These are phyloP conservation scores for Achlya hypogyna DNA, from an alignment of 352 stramenopile genomes.

Conservation along the genomic window DNA sequence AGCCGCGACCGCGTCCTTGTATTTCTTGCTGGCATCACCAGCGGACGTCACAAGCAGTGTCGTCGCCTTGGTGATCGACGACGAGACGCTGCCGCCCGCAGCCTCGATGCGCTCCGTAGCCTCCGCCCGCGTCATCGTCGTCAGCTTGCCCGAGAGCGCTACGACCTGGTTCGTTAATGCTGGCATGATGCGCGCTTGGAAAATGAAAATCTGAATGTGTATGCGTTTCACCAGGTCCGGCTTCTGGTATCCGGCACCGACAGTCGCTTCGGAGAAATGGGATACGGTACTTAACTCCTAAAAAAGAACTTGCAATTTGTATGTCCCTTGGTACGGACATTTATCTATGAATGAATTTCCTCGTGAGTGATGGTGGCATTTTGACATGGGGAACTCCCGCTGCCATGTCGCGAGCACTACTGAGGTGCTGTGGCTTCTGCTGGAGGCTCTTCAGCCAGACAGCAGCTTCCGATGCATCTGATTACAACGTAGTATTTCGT, in stretches of 20 bases:
- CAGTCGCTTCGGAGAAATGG: too few relatives aligned
- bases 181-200: not conserved
- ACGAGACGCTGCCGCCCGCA: not conserved
- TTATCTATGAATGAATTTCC: not conserved
- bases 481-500: too few relatives aligned
- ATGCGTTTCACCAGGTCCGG: too few relatives aligned
- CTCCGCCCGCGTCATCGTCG: not conserved
- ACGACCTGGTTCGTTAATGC: not conserved
- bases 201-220: not conserved
- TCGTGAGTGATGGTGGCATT: not conserved
- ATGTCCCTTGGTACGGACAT: not conserved
- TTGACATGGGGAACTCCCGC: too few relatives aligned
- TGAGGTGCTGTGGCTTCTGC: too few relatives aligned
- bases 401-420: too few relatives aligned
- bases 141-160: slow-evolving; percentile 7
- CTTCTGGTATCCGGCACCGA: too few relatives aligned
- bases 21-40: not conserved
- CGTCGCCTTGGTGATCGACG: slow-evolving; percentile 4
- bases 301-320: too few relatives aligned
- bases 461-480: too few relatives aligned
- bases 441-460: too few relatives aligned
- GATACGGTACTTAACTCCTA: too few relatives aligned
- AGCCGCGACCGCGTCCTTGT: not conserved
- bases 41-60: not conserved
- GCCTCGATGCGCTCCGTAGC: not conserved